Evolutionary conservation across 1,284 basidiomycete species (phyloP), one percentile per base, ranked within the genome.

Genomic region (Lignosus rhinocerotis): DNA sequence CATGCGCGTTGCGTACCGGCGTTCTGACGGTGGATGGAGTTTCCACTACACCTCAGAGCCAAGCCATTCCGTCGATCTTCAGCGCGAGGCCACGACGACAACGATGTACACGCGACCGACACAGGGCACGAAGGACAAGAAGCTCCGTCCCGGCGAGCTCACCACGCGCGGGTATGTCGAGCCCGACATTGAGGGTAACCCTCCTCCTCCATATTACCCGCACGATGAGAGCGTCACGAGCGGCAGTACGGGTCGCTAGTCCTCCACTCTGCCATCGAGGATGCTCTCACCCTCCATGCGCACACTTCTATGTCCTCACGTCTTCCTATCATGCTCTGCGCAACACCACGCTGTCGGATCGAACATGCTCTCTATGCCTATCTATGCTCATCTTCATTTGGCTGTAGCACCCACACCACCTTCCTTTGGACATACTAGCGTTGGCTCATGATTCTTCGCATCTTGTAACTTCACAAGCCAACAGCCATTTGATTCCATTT

Each of bases 1-100:
- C 60, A 73, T 73, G 72, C 71, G 72, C 53, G 65, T 72, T 42
- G 72, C 71, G 16, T 67, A 62, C 47, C 68, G 70, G 16, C 68
- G 70, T 3, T 63, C 66, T 2, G 70, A 72, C 52, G 72, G 72
- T 36, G 70, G 67, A 1, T 73, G 72, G 72, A 66, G 68, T n/a
- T 73, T 73, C 62, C 59, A 57, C 49, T 59, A 57, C 10, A 32
- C 55, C 19, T 43, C 48, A 25, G 56, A 50, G 39, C 53, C 62
- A 10, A 33, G 58, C 17, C 39, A 53, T 31, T 63, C 60, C 12
- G 43, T 62, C 49, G 61, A 66, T 47, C 55, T 60, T 36, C 31
- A 58, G 5, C 55, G 60, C 11, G 62, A 67, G 25, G 42, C 51
- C 6, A 55, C 65, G 33, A 55, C 43, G 44, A 36, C 50, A 12